Percentiles rank a stretch among this genome's conserved stretches.
These are phyloP conservation scores for Penicillium palitans DNA, from an alignment of 2,329 filamentous ascomycete species.

Conservation along the genomic window DNA sequence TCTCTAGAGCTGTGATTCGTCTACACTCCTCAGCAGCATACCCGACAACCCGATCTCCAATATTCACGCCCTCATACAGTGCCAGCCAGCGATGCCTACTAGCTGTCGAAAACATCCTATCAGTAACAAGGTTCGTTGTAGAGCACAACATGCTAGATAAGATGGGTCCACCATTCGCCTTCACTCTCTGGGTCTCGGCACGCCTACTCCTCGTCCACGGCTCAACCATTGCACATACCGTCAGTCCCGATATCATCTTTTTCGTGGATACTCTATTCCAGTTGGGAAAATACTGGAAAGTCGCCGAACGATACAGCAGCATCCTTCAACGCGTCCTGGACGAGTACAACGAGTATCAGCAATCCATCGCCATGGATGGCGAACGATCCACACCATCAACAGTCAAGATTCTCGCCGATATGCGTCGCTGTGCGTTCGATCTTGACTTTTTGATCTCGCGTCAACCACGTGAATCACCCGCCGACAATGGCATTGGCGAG, in stretches of 20 bases:
- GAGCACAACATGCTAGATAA: conserved; percentile 73
- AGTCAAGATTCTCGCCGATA: conserved; percentile 84
- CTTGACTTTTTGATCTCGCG: conserved; percentile 85
- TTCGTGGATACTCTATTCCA: conserved; percentile 79
- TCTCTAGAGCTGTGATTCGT: conserved; percentile 70
- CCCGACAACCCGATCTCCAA: conserved; percentile 80
- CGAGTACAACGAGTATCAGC: conserved; percentile 78
- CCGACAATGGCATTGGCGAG: conserved; percentile 33
- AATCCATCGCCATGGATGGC: conserved; percentile 58
- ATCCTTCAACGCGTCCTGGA: conserved; percentile 81
- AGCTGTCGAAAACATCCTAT: conserved; percentile 79
- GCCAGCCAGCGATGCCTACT: conserved; percentile 79
- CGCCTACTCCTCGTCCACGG: conserved; percentile 85
- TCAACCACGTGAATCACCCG: conserved; percentile 59
- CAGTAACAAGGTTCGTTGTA: conserved; percentile 75
- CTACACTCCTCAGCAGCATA: conserved; percentile 91
- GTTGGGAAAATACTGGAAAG: conserved; percentile 82
- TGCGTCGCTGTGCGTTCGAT: conserved; percentile 87
- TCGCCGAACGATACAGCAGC: conserved; percentile 77
- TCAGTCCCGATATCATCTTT: conserved; percentile 75
- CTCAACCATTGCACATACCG: conserved; percentile 80
- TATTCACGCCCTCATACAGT: conserved; percentile 85
- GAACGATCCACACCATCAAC: conserved; percentile 77
- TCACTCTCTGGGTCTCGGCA: conserved; percentile 88
- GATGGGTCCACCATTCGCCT: conserved; percentile 86